These are phyloP conservation scores for Phragmites australis DNA, from an alignment of 176 grass and related monocot species.

Conservation along the genomic window DNA sequence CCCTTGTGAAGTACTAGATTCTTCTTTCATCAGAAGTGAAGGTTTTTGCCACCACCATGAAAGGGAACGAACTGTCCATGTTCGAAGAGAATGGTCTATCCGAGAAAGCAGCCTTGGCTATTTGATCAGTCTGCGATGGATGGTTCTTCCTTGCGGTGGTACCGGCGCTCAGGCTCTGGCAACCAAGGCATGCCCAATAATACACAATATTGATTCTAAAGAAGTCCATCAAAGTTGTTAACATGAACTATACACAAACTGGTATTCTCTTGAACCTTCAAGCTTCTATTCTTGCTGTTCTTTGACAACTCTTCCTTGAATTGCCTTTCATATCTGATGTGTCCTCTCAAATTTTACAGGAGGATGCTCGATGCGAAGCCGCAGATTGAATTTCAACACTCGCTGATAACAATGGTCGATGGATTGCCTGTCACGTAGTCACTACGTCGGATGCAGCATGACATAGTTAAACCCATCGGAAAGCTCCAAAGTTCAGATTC, in stretches of 20 bases:
- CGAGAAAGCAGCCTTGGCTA: conserved; percentile 17
- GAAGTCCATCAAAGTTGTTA: conserved; percentile 16
- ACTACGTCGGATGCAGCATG: not conserved
- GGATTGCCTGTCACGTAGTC: not conserved
- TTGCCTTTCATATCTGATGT: not conserved
- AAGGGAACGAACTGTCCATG: conserved; percentile 10
- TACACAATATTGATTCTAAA: conserved; percentile 4
- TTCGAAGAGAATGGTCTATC: conserved; percentile 3
- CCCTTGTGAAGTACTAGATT: conserved; percentile 80
- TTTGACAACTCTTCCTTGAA: not conserved
- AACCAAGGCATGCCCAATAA: conserved; percentile 10
- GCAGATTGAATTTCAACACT: conserved; percentile 29
- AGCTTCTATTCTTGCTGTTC: not conserved
- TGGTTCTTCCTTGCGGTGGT: conserved; percentile 12
- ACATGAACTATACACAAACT: not conserved
- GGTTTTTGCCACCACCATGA: conserved; percentile 8
- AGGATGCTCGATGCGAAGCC: not conserved
- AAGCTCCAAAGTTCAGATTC: not conserved
- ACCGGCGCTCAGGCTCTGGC: conserved; percentile 18
- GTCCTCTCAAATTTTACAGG: conserved; percentile 18
- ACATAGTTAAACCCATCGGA: not conserved
- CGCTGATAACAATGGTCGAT: not conserved
- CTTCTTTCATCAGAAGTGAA: conserved; percentile 21
- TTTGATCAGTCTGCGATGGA: not conserved
- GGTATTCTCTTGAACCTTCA: conserved; percentile 26